Evolutionary conservation across 2,329 filamentous ascomycete species (phyloP), one percentile per base, ranked within the genome.

Genomic region (Tricladium varicosporioides): DNA sequence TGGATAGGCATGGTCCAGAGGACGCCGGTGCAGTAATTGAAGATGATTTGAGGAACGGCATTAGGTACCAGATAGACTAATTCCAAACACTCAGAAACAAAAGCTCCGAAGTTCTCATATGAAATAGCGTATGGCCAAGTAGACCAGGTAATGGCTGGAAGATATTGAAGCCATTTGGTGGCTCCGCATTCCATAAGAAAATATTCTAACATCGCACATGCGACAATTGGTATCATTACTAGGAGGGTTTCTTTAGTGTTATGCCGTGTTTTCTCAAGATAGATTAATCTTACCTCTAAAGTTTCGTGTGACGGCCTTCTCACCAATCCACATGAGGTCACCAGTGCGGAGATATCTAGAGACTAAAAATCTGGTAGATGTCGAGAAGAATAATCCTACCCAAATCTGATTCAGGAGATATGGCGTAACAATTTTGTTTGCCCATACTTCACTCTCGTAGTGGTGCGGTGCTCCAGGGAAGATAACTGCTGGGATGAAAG

Each of bases 1-100:
- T 78, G 75, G 0, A 79, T 75, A 0, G 77, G 75, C 32, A 79
- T 77, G 2, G 76, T 78, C 77, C 77, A 79, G 1, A 79, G 69
- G 5, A 79, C 76, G 65, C 76, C 76, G 0, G 76, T 77, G 57
- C 77, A 78, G 66, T 76, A 79, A 60, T 79, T 74, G 63, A 72
- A 73, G 8, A 75, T 77, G 48, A 79, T 74, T 51, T 76, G 72
- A 0, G 77, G 77, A 7, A 74, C 74, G 2, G 74, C 75, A 49
- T 78, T 79, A 5, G 77, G 77, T n/a, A 78, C 72, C 9, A 78
- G 66, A 52, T 76, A 79, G 2, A 71, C 67, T 9, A 79, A 67
- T 60, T 78, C 74, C 3, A 79, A 65, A 5, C 78, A 59, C 54
- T 77, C 75, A 36, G 71, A 75, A 33, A 79, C 66, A 61, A 74